Evolutionary conservation across 768 basidiomycete species (phyloP).

Genomic region (Rhizopogon rudus): DNA sequence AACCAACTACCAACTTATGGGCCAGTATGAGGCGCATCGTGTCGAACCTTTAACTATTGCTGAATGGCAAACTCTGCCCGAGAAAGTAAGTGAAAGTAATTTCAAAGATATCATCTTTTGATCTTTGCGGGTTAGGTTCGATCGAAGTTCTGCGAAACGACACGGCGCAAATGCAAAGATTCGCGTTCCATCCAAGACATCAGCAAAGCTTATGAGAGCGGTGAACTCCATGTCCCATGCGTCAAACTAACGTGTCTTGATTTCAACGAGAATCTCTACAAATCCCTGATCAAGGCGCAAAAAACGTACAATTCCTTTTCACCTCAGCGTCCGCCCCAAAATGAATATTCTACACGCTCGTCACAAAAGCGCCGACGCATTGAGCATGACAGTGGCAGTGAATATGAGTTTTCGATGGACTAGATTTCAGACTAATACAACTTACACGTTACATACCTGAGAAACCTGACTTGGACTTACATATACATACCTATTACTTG

Average conservation of each 20-base stretch:
- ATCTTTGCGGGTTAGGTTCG: not conserved
- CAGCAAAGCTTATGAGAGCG: conserved; percentile 40
- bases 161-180: conserved; percentile 35
- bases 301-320: not conserved
- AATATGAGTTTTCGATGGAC: not conserved
- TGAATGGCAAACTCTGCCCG: conserved; percentile 42
- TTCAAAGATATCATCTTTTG: conserved; percentile 11
- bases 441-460: not conserved
- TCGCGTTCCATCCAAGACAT: conserved; percentile 23
- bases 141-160: conserved; percentile 32
- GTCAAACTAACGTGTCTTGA: conserved; percentile 41
- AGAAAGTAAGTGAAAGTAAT: conserved; percentile 35
- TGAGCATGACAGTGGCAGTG: too few relatives aligned
- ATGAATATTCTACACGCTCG: not conserved
- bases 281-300: conserved; percentile 5
- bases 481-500: too few relatives aligned
- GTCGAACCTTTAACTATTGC: conserved; percentile 33
- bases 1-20: conserved; percentile 36
- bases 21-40: conserved; percentile 23
- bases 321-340: not conserved
- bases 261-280: conserved; percentile 39
- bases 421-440: too few relatives aligned
- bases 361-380: not conserved
- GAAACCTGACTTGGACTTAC: too few relatives aligned
- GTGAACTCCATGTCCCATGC: conserved; percentile 41